Conservation (phyloP, 2,329 filamentous ascomycete species). For the Clarireedia hainanense region DNA sequence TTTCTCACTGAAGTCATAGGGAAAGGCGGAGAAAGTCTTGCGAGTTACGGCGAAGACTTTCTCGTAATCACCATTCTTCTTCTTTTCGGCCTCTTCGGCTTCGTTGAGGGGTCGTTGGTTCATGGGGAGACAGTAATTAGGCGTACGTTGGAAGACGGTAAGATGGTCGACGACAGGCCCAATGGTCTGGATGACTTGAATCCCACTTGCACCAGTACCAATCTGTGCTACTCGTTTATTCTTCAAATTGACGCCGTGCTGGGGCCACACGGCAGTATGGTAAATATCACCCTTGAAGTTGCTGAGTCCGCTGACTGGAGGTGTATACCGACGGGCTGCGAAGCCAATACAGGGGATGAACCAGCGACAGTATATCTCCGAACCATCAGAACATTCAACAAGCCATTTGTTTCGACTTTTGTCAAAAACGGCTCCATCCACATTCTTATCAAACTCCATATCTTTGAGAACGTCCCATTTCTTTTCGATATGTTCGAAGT, state of each 20-base stretch:
- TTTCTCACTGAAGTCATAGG: slow-evolving; percentile 24
- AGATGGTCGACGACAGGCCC: slow-evolving; percentile 31
- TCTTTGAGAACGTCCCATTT: slow-evolving; percentile 44
- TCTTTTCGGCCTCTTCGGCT: slow-evolving; percentile 18
- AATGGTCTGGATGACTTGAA: slow-evolving; percentile 18
- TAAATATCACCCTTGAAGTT: slow-evolving; percentile 22
- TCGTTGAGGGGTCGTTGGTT: slow-evolving; percentile 24
- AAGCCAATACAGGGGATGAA: slow-evolving; percentile 24
- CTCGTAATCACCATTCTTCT: slow-evolving; percentile 26
- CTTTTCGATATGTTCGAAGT: slow-evolving; percentile 53
- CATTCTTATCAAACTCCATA: slow-evolving; percentile 27
- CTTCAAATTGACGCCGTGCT: slow-evolving; percentile 37
- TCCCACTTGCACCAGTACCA: slow-evolving; percentile 21
- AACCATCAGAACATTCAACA: slow-evolving; percentile 33
- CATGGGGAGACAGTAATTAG: slow-evolving; percentile 34
- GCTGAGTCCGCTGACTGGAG: slow-evolving; percentile 20
- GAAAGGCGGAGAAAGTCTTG: slow-evolving; percentile 25
- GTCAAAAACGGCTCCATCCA: slow-evolving; percentile 33
- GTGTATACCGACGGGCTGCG: slow-evolving; percentile 20
- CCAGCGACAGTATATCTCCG: slow-evolving; percentile 15
- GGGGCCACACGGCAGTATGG: slow-evolving; percentile 19
- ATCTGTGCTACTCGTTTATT: slow-evolving; percentile 14
- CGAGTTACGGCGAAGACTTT: slow-evolving; percentile 26
- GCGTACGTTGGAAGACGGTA: slow-evolving; percentile 47
- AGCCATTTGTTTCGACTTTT: slow-evolving; percentile 31